Conservation (phyloP, 1,284 basidiomycete genomes). For the Ceratobasidium sp. region DNA sequence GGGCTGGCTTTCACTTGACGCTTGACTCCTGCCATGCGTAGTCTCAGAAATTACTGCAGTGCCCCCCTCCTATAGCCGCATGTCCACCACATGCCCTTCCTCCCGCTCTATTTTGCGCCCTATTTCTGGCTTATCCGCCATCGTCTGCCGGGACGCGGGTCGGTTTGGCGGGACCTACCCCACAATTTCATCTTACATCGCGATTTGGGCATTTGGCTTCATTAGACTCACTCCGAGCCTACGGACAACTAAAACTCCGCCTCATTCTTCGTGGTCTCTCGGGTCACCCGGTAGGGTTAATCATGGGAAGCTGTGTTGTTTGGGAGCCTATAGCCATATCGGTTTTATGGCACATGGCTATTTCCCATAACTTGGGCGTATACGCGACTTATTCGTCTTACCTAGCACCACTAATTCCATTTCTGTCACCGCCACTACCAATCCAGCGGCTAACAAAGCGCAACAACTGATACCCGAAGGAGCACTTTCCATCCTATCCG, state of each 20-base stretch:
- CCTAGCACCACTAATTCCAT: slow-evolving; percentile 28
- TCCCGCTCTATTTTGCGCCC: slow-evolving; percentile 4
- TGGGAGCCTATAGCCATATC: slow-evolving; percentile 37
- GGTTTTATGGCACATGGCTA: slow-evolving; percentile 20
- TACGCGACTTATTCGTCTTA: slow-evolving; percentile 29
- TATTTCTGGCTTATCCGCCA: slow-evolving; percentile 29
- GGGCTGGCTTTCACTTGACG: slow-evolving; percentile 29
- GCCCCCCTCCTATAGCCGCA: slow-evolving; percentile 35
- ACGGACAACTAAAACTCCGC: slow-evolving; percentile 35
- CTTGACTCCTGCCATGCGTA: slow-evolving; percentile 26
- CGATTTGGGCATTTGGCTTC: slow-evolving; percentile 34
- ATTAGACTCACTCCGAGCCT: slow-evolving; percentile 22
- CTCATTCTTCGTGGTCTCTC: slow-evolving; percentile 7
- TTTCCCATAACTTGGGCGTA: slow-evolving; percentile 33
- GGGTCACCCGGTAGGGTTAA: slow-evolving; percentile 37
- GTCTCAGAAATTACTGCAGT: slow-evolving; percentile 24
- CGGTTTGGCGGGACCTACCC: slow-evolving; percentile 25
- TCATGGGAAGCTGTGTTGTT: slow-evolving; percentile 35
- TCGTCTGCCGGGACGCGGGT: slow-evolving; percentile 2
- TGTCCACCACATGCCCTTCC: slow-evolving; percentile 26
- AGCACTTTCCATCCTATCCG: neutral
- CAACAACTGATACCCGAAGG: neutral
- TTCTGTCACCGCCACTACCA: slow-evolving; percentile 31
- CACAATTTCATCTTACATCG: slow-evolving; percentile 32
- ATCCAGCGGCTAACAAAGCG: slow-evolving; percentile 2